A percentile compares a stretch with the other conserved stretches of the same genome.
Evolutionary conservation across 805 yeast genomes (phyloP).

Genomic region (Candida berthetii): DNA sequence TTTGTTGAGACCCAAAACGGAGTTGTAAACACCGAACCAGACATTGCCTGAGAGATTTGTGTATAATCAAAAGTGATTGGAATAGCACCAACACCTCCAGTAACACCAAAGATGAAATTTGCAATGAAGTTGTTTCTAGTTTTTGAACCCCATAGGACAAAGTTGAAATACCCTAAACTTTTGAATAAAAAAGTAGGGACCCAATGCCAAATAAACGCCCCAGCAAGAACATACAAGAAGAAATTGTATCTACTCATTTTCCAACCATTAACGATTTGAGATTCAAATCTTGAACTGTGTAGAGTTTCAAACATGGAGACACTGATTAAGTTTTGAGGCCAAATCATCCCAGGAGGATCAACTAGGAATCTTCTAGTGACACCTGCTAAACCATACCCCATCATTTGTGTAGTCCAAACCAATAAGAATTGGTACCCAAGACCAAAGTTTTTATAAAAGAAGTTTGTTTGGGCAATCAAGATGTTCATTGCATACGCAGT

Average conservation of each 20-base stretch:
- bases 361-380: conserved; percentile 50
- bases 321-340: conserved; percentile 60
- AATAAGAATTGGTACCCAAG: conserved; percentile 43
- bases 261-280: conserved; percentile 54
- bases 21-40: conserved; percentile 56
- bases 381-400: conserved; percentile 67
- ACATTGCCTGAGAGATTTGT: conserved; percentile 35
- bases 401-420: conserved; percentile 51
- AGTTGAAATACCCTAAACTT: conserved; percentile 54
- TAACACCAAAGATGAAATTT: conserved; percentile 58
- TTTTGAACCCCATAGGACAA: conserved; percentile 27
- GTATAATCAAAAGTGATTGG: conserved; percentile 57
- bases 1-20: conserved; percentile 35
- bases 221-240: conserved; percentile 34
- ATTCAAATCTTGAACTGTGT: conserved; percentile 29
- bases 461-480: conserved; percentile 40
- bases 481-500: conserved; percentile 56
- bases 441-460: conserved; percentile 38
- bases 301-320: conserved; percentile 51
- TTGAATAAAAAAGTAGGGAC: conserved; percentile 60
- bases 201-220: conserved; percentile 56
- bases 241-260: conserved; percentile 42
- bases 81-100: conserved; percentile 46
- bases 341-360: conserved; percentile 52
- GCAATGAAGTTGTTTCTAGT: conserved; percentile 44